Conservation (phyloP, 495 filamentous ascomycete genomes). For the Penicillium cataractarum region DNA sequence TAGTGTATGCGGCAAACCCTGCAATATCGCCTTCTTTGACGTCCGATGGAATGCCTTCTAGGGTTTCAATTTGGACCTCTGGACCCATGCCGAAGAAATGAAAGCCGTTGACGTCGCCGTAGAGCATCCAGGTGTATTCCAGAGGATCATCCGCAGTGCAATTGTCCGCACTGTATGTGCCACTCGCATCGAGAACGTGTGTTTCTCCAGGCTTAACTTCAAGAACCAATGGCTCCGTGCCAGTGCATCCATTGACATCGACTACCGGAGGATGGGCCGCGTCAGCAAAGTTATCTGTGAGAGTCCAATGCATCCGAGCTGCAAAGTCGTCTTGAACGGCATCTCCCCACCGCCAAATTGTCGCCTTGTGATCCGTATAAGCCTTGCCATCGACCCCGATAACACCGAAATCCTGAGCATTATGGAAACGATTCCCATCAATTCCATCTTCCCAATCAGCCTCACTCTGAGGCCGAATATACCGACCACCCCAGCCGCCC, state of each 20-base stretch:
- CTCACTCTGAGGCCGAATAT: conserved; percentile 10
- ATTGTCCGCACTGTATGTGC: background rate
- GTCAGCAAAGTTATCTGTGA: background rate
- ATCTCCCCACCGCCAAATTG: background rate
- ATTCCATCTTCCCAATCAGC: conserved; percentile 15
- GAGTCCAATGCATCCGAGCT: background rate
- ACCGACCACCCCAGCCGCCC: conserved; percentile 19
- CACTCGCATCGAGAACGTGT: background rate
- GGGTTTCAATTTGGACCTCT: background rate
- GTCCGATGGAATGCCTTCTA: background rate
- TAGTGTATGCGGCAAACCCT: background rate
- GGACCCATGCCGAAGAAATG: background rate
- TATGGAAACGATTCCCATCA: conserved; percentile 37
- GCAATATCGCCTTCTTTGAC: background rate
- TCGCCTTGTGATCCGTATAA: background rate
- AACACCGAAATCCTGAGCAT: conserved; percentile 29
- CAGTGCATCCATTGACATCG: background rate
- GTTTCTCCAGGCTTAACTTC: background rate
- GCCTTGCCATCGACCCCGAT: background rate
- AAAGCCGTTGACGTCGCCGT: background rate
- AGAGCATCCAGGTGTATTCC: background rate
- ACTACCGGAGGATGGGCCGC: background rate
- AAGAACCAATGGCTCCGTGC: background rate
- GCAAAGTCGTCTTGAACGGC: background rate
- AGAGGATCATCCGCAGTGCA: background rate